Base-by-base conservation (phyloP, 139 green algal genomes). In the Haematococcus sp. region DNA sequence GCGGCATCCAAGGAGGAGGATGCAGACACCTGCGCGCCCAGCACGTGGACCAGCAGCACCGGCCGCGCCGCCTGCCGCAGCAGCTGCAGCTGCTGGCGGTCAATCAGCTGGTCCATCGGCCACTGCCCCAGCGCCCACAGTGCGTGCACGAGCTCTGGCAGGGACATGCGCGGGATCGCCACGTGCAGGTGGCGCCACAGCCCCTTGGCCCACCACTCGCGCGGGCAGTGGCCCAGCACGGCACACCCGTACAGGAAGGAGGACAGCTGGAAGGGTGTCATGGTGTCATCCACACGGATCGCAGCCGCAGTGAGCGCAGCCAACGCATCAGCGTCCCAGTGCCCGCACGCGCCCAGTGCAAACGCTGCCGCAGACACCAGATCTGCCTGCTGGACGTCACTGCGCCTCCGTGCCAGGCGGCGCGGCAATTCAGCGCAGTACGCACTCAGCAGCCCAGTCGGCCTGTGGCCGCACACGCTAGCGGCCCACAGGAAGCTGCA, bases 121-220 rank as follows among this genome's bases (percentile, higher is more conserved):
- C 66, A 72, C 66, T 72, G 66, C 11, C 44, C 28, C 4, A 72
- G 25, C 9, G 66, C 66, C 66, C 66, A 72, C 43, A 72, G 44
- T 25, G 25, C 35, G 25, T 72, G 46, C 28, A 35, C n/a, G 25
- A 72, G 66, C 66, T 72, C 66, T 16, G 30, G 58, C 54, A 76
- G 34, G 1, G 30, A 28, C 70, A 76, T 76, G 33, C 40, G 27
- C 32, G 33, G 40, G 16, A 70, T 16, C 3, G 22, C 25, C 9
- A 25, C 46, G 27, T n/a, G 23, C 32, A 76, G 58, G 15, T 16
- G 16, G 25, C 28, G 5, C 19, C 3, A 33, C 40, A 76, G 59
- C 19, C 70, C 70, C 11, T 59, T 23, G 23, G 22, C 17, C 54
- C 58, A 76, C 46, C 58, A 63, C 17, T 4, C 13, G 31, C 28